Evolutionary conservation across 257 asterid genomes (phyloP).

Genomic region (Coffea eugenioides): DNA sequence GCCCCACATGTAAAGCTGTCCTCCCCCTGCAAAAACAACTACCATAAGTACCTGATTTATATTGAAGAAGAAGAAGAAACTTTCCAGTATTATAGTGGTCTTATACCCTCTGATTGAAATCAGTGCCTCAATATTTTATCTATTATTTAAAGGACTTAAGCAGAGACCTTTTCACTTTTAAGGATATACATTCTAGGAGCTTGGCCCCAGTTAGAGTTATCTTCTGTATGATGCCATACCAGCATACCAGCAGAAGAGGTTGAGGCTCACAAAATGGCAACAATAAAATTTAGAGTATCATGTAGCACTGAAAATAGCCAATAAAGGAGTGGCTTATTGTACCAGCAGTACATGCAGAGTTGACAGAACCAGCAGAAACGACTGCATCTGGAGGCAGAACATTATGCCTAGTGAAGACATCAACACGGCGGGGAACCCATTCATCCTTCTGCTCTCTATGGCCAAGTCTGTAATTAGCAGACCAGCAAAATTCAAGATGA

Average conservation of each 20-base stretch:
- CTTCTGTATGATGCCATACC: not conserved
- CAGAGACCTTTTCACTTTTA: not conserved
- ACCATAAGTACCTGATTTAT: slow-evolving; percentile 3
- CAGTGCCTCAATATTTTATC: not conserved
- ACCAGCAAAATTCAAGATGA: slow-evolving; percentile 8
- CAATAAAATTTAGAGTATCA: not conserved
- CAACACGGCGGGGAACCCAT: slow-evolving; percentile 76
- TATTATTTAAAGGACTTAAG: not conserved
- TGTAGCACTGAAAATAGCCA: slow-evolving; percentile 2
- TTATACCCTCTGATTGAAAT: not conserved
- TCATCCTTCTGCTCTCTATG: slow-evolving; percentile 98
- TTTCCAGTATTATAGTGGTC: not conserved
- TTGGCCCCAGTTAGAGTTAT: not conserved
- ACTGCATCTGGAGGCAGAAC: slow-evolving; percentile 76
- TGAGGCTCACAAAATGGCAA: not conserved
- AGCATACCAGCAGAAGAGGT: not conserved
- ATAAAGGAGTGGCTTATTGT: slow-evolving; percentile 19
- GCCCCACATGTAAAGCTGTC: slow-evolving; percentile 99
- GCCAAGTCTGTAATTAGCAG: slow-evolving; percentile 71
- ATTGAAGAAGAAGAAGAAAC: not conserved
- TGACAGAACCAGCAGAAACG: slow-evolving; percentile 84
- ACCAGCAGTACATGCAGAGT: slow-evolving; percentile 96
- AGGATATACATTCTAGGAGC: not conserved
- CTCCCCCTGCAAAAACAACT: slow-evolving; percentile 68
- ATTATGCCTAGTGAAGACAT: slow-evolving; percentile 79